A percentile compares a stretch with the other conserved stretches of the same genome.
phyloP scores from a whole-genome alignment of 805 yeast genomes.

The Spathaspora girioi region DNA sequence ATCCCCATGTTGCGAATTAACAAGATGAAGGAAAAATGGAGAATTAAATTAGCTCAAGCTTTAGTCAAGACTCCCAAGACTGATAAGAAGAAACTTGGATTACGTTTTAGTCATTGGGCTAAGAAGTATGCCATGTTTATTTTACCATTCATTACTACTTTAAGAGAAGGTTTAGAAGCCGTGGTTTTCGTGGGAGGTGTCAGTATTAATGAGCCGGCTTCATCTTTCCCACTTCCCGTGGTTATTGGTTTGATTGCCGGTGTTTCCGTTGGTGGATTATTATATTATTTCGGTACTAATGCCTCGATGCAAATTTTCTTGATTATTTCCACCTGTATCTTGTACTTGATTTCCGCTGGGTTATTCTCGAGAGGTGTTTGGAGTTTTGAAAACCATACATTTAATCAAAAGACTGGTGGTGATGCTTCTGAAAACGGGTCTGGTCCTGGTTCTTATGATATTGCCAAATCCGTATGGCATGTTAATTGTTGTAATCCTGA shows the following conservation, averaged over 20 bases:
- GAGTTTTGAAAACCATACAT: constrained; percentile 71
- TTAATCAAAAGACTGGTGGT: constrained; percentile 71
- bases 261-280: constrained; percentile 54
- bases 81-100: constrained; percentile 39
- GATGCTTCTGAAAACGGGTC: constrained; percentile 87
- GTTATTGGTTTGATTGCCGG: constrained; percentile 81
- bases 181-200: constrained; percentile 97
- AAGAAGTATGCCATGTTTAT: constrained; percentile 80
- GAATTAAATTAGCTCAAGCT: constrained; percentile 83
- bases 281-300: constrained; percentile 77
- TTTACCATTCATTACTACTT: constrained; percentile 82
- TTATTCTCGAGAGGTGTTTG: constrained; percentile 87
- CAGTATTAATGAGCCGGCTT: constrained; percentile 49
- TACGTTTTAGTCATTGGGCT: constrained; percentile 22
- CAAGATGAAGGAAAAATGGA: constrained; percentile 94
- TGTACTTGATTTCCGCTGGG: constrained; percentile 86
- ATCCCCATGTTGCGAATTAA: constrained; percentile 89
- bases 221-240: constrained; percentile 87
- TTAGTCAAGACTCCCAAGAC: constrained; percentile 54
- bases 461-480: constrained; percentile 81
- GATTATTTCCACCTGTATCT: constrained; percentile 77
- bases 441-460: constrained; percentile 90
- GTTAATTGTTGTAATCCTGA: constrained; percentile 95
- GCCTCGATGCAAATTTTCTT: constrained; percentile 79
- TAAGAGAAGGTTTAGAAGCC: constrained; percentile 95